Percentiles rank a stretch among this genome's conserved stretches.
Conservation (phyloP, 345 rosid genomes). For the Isatis tinctoria region DNA sequence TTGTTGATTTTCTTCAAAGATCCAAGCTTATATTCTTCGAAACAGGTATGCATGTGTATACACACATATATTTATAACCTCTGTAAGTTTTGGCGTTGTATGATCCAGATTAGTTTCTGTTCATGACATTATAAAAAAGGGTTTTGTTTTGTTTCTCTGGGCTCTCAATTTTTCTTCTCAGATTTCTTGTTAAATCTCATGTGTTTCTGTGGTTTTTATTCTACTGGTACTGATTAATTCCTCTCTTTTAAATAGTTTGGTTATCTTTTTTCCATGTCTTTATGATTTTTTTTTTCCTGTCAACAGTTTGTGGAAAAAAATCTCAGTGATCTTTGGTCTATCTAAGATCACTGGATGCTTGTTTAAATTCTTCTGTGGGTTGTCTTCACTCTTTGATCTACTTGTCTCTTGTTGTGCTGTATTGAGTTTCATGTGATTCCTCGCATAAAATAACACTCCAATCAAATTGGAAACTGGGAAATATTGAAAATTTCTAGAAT, state of each 20-base stretch:
- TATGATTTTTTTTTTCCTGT: background rate
- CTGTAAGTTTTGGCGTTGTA: background rate
- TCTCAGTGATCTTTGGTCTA: background rate
- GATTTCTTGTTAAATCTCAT: slow-evolving; percentile 21
- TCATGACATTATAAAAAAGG: slow-evolving; percentile 14
- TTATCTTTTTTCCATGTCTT: background rate
- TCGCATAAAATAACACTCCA: slow-evolving; percentile 32
- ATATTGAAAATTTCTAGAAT: background rate
- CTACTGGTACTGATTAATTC: background rate
- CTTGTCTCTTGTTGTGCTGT: background rate
- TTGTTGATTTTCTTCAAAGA: slow-evolving; percentile 2
- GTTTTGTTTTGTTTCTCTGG: background rate
- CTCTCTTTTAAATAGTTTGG: background rate
- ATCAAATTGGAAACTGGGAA: slow-evolving; percentile 22
- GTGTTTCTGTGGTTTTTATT: background rate
- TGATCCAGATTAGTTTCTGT: slow-evolving; percentile 1
- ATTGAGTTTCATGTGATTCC: slow-evolving; percentile 15
- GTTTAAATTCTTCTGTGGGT: background rate
- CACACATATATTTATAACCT: background rate
- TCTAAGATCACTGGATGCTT: slow-evolving; percentile 4
- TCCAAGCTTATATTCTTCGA: slow-evolving; percentile 9
- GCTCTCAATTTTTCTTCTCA: background rate
- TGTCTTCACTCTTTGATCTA: background rate
- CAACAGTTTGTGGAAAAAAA: background rate
- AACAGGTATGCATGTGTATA: background rate